Conservation (phyloP, 2,329 filamentous ascomycete species). For the Xylariaceae sp. region DNA sequence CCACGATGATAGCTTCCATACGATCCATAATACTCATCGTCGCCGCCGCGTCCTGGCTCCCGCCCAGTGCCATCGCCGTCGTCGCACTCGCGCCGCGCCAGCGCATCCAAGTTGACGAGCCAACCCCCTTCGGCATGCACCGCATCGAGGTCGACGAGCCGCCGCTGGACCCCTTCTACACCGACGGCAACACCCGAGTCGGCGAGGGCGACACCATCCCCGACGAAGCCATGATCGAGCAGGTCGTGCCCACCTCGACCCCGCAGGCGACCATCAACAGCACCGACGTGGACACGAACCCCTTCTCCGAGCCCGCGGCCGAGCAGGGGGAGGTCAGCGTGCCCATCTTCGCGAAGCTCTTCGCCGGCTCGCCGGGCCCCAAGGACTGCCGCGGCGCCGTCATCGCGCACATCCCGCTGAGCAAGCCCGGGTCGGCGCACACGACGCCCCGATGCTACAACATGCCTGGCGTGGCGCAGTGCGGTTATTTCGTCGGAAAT, state of each 20-base stretch:
- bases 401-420: conserved; percentile 20
- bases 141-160: conserved; percentile 10
- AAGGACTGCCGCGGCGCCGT: conserved; percentile 27
- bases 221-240: conserved; percentile 13
- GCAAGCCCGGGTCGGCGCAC: conserved; percentile 18
- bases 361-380: conserved; percentile 27
- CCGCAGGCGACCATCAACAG: conserved; percentile 7
- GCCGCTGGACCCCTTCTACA: conserved; percentile 6
- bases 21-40: conserved; percentile 1
- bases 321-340: conserved; percentile 27
- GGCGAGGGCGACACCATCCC: conserved; percentile 8
- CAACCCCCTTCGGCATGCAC: conserved; percentile 3
- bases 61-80: background rate
- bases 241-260: conserved; percentile 7
- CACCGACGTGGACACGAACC: conserved; percentile 1
- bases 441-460: conserved; percentile 27
- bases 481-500: conserved; percentile 28
- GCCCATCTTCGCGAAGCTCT: conserved; percentile 40
- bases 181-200: conserved; percentile 9
- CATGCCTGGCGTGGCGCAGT: conserved; percentile 26
- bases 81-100: background rate
- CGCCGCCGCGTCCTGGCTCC: background rate
- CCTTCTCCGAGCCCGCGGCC: conserved; percentile 8
- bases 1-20: background rate
- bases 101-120: background rate